Percentiles rank a stretch among this genome's conserved stretches.
These are phyloP conservation scores for Hyphopichia fennica DNA, from an alignment of 1,139 yeast genomes.

Conservation along the genomic window DNA sequence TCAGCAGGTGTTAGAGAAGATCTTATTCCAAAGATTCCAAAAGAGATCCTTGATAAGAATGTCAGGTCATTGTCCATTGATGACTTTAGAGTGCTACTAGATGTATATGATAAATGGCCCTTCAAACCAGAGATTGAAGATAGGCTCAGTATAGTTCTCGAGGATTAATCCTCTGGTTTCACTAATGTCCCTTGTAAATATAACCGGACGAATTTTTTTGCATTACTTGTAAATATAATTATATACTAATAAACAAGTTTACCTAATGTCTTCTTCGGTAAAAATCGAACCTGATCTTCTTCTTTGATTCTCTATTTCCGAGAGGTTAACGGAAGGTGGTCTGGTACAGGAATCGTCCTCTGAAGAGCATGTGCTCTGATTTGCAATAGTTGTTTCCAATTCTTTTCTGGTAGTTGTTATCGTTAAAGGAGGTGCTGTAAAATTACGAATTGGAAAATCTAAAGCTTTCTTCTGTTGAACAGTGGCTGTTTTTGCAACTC, in stretches of 20 bases:
- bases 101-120: constrained; percentile 73
- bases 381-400: no score
- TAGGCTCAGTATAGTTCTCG: not conserved
- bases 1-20: constrained; percentile 87
- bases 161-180: not conserved
- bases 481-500: not conserved
- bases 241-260: no score
- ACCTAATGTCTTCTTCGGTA: constrained; percentile 2
- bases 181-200: no score
- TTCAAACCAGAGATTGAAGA: constrained; percentile 61
- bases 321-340: not conserved
- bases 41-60: constrained; percentile 38
- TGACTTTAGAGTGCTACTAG: constrained; percentile 53
- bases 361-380: not conserved
- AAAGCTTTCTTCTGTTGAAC: not conserved
- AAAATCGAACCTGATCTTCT: constrained; percentile 4
- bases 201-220: no score
- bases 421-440: constrained; percentile 3
- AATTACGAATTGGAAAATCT: constrained; percentile 1
- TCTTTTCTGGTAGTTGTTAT: no score
- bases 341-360: not conserved
- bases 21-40: constrained; percentile 37
- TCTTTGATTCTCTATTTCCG: not conserved
- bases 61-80: constrained; percentile 53
- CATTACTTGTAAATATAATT: not conserved